A percentile compares a stretch with the other conserved stretches of the same genome.
Conservation (phyloP, 192 early-diverging fungal genomes). For the Fimicolochytrium jonesii region DNA sequence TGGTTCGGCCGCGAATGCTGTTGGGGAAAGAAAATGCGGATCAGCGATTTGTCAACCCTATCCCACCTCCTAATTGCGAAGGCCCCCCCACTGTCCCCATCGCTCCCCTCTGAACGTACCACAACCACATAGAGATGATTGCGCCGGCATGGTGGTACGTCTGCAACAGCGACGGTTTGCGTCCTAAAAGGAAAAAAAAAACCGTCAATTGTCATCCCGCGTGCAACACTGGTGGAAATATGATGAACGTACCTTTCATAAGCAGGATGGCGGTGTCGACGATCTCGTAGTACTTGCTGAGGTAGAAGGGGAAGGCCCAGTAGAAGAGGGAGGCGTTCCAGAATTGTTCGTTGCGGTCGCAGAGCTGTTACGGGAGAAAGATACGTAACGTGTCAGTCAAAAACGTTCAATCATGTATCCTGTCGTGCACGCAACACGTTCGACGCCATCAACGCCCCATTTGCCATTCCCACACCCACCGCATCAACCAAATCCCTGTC, state of each 20-base stretch:
- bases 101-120: too few species aligned
- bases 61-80: neutral
- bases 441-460: too few species aligned
- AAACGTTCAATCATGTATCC: too few species aligned
- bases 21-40: neutral
- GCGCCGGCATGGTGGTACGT: constrained; percentile 84
- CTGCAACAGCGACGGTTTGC: constrained; percentile 72
- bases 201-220: too few species aligned
- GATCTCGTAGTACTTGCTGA: constrained; percentile 85
- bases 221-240: too few species aligned
- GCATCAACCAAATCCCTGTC: constrained; percentile 50
- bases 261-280: constrained; percentile 85
- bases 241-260: constrained; percentile 53
- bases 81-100: too few species aligned
- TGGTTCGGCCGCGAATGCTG: constrained; percentile 60
- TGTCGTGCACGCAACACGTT: too few species aligned
- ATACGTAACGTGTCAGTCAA: too few species aligned
- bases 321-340: constrained; percentile 72
- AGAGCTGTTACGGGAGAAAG: neutral
- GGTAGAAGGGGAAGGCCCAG: constrained; percentile 83
- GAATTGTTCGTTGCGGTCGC: constrained; percentile 32
- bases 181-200: constrained; percentile 2
- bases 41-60: too few species aligned
- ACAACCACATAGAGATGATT: constrained; percentile 76
- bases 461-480: too few species aligned